phyloP scores from a whole-genome alignment of 768 basidiomycete species.

The Porphyrellus cyaneotinctus region DNA sequence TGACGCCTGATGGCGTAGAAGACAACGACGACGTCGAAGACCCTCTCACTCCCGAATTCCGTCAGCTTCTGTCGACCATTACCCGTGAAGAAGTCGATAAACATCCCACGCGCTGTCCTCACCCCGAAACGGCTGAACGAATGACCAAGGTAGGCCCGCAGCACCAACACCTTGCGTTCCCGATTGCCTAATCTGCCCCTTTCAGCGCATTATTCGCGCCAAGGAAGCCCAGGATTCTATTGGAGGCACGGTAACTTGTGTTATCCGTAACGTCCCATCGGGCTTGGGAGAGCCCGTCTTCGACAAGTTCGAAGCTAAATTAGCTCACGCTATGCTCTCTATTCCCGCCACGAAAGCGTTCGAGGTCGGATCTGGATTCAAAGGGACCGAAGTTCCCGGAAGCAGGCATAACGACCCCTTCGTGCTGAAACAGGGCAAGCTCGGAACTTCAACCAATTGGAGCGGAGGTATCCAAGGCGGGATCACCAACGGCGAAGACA shows the following conservation, averaged over 20 bases:
- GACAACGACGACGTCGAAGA: conserved; percentile 66
- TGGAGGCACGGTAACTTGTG: conserved; percentile 96
- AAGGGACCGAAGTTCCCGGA: conserved; percentile 90
- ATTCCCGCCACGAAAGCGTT: conserved; percentile 99
- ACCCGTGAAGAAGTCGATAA: conserved; percentile 88
- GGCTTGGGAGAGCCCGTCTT: conserved; percentile 97
- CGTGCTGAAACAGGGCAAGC: conserved; percentile 59
- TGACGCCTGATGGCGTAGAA: conserved; percentile 43
- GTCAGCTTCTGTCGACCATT: conserved; percentile 70
- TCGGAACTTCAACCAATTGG: conserved; percentile 91
- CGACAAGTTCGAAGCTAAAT: conserved; percentile 95
- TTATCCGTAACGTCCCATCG: conserved; percentile 84
- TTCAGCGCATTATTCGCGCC: conserved; percentile 87
- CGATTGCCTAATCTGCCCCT: conserved; percentile 34
- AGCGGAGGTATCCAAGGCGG: conserved; percentile 97
- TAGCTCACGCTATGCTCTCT: conserved; percentile 97
- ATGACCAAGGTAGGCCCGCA: conserved; percentile 72
- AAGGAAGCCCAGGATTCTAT: conserved; percentile 92
- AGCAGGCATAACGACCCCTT: conserved; percentile 93
- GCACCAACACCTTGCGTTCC: not conserved
- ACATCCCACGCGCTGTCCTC: conserved; percentile 85
- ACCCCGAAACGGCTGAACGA: conserved; percentile 78
- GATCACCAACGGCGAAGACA: conserved; percentile 94
- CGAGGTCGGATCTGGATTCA: conserved; percentile 96
- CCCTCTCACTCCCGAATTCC: conserved; percentile 77